These are phyloP conservation scores for Phyllostachys edulis DNA, from an alignment of 176 grass and related monocot genomes.

Conservation along the genomic window DNA sequence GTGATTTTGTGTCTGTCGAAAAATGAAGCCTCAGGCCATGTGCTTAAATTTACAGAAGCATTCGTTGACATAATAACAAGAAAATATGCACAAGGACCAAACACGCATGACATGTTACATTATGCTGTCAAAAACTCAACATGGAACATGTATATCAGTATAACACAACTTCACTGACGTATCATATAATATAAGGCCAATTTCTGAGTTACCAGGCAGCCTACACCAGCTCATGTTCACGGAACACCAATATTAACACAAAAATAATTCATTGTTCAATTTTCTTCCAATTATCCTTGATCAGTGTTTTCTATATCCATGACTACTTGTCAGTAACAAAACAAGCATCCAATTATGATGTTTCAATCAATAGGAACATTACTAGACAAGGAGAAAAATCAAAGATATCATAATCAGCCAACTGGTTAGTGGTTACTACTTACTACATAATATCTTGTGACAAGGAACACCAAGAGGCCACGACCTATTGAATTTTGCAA, in stretches of 20 bases:
- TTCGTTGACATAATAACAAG: conserved; percentile 9
- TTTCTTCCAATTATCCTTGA: not conserved
- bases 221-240: not conserved
- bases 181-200: not conserved
- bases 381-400: not conserved
- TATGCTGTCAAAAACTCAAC: not conserved
- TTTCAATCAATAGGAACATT: not conserved
- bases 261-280: not conserved
- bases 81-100: conserved; percentile 13
- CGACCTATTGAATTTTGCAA: not conserved
- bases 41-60: conserved; percentile 23
- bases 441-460: not conserved
- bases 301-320: not conserved
- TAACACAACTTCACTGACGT: not conserved
- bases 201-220: not conserved
- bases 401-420: not conserved
- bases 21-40: conserved; percentile 28
- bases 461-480: not conserved
- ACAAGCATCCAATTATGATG: not conserved
- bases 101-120: not conserved
- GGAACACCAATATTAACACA: not conserved
- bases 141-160: not conserved
- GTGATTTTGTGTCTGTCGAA: conserved; percentile 60
- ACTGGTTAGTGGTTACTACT: not conserved
- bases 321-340: not conserved